These are phyloP conservation scores for Lophiostoma macrostomum DNA, from an alignment of 495 filamentous ascomycete species.

Conservation along the genomic window DNA sequence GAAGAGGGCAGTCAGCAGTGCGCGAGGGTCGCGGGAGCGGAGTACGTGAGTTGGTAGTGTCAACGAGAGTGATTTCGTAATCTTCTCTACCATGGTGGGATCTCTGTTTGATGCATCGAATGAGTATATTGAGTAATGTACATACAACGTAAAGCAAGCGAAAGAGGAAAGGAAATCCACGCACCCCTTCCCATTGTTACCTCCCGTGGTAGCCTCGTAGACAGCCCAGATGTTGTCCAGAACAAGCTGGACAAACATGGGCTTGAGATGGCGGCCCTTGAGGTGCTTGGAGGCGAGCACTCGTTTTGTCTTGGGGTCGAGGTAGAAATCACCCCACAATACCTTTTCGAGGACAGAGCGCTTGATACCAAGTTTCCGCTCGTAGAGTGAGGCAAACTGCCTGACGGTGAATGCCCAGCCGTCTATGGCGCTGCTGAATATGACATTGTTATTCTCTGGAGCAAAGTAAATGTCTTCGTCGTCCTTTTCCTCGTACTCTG, in stretches of 20 bases:
- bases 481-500: constrained; percentile 79
- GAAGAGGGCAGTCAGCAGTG: constrained; percentile 82
- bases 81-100: constrained; percentile 80
- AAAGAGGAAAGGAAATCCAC: constrained; percentile 36
- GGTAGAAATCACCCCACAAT: constrained; percentile 94
- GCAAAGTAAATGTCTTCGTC: constrained; percentile 98
- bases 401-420: constrained; percentile 97
- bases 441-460: constrained; percentile 97
- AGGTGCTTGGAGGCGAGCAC: constrained; percentile 89
- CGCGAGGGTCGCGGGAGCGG: constrained; percentile 76
- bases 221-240: constrained; percentile 97
- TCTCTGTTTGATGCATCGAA: constrained; percentile 57
- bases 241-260: constrained; percentile 97
- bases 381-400: constrained; percentile 90
- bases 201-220: constrained; percentile 84
- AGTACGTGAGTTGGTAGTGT: constrained; percentile 78
- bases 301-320: constrained; percentile 95
- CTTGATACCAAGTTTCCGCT: constrained; percentile 96
- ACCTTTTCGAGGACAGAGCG: constrained; percentile 88
- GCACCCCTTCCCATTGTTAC: constrained; percentile 77
- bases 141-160: constrained; percentile 30
- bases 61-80: constrained; percentile 85
- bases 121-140: constrained; percentile 36
- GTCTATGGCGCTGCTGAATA: constrained; percentile 95
- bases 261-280: constrained; percentile 85